Base-by-base conservation (phyloP, 2,329 filamentous ascomycete species). In the Cercospora zeae-maydis region DNA sequence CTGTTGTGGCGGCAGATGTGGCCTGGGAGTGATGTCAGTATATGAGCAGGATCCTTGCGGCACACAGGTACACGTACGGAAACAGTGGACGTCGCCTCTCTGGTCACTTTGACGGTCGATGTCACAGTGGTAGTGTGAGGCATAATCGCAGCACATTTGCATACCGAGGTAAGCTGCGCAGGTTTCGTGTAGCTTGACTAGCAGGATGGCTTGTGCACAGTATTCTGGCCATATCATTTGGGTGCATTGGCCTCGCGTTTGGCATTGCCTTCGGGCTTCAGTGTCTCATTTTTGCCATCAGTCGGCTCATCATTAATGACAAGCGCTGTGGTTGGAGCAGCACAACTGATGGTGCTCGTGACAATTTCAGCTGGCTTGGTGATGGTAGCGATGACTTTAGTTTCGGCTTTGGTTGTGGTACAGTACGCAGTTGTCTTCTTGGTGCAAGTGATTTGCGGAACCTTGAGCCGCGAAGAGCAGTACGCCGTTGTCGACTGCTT, bases 391-490 rank as follows among this genome's bases (percentile, higher is more conserved):
- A 47, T 39, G 2, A 37, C 21, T 16, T 27, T 49, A 4, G 59
- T 61, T 9, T 52, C 34, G 24, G 59, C 49, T 9, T 52, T 47
- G 24, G 59, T 56, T 16, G n/a, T 49, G 8, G 59, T 56, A 13
- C 37, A 47, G 14, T 42, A 42, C 16, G 33, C 21, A 34, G 52
- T 61, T 7, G 21, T 30, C 19, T 27, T 61, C 39, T 36, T 49
- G 3, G 59, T 61, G 36, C 21, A 30, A 7, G 59, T 61, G 37
- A 47, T 39, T 33, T 42, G 36, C 4, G 58, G 31, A 2, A 36
- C 16, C 24, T 54, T 55, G 5, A 61, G 52, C 10, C 47, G 39
- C 14, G 59, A 61, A 13, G 59, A 61, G 19, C 59, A 61, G 59
- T 61, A 61, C 21, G 51, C 59, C 13, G 31, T 61, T 36, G 57